phyloP scores from a whole-genome alignment of 495 filamentous ascomycete species.

The Penicillium paradoxum region DNA sequence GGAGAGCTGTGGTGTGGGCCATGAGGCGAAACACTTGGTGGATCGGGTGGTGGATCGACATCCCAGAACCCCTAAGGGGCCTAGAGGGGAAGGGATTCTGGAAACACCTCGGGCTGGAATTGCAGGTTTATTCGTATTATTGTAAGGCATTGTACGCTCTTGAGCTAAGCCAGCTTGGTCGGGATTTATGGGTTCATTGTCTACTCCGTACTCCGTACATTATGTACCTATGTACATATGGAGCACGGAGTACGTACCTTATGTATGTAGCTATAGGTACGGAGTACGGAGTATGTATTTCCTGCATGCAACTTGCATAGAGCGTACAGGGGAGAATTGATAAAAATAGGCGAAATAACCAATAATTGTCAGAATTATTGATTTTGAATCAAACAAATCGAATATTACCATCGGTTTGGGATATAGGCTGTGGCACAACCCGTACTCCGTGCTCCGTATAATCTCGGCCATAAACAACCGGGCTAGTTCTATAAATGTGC shows the following conservation, averaged over 20 bases:
- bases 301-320: no score
- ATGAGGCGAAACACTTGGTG: slow-evolving; percentile 20
- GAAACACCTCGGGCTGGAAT: not conserved
- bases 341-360: no score
- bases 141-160: no score
- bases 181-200: no score
- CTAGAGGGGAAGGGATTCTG: not conserved
- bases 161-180: no score
- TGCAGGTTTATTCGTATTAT: not conserved
- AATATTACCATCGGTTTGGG: not conserved
- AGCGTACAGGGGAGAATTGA: not conserved
- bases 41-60: slow-evolving; percentile 17
- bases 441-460: not conserved
- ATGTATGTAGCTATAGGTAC: no score
- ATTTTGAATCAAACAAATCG: not conserved
- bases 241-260: no score
- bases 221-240: no score
- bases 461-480: not conserved
- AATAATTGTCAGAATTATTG: no score
- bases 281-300: not conserved
- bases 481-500: not conserved
- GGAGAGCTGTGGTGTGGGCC: slow-evolving; percentile 18
- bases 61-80: slow-evolving; percentile 3
- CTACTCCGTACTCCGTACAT: no score
- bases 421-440: not conserved